Evolutionary conservation across 2,329 filamentous ascomycete genomes (phyloP), one percentile per base, ranked within the genome.

Genomic region (Xylaria sp.): DNA sequence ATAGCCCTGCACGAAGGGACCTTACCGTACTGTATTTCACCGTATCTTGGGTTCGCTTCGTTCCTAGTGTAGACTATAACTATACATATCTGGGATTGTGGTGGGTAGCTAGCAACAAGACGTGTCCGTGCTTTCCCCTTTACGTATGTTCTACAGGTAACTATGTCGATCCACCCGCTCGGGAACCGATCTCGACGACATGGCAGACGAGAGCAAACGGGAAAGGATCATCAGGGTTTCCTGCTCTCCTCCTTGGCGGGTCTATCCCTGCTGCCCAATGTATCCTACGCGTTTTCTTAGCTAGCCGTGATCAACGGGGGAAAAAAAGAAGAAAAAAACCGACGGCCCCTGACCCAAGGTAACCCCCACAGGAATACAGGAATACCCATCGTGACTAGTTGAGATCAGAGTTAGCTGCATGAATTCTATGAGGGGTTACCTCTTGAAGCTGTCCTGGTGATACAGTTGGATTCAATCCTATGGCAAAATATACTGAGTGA

Each of bases 211-310:
- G 44, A 56, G 38, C 44, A 63, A 49, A 46, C n/a, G 3, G 59
- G 59, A 46, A 67, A 67, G n/a, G 59, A 59, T 67, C 53, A 48
- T 23, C 59, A 53, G 53, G 17, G 53, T 23, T 46, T 17, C 36
- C n/a, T 15, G 2, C 28, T n/a, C 23, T 20, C 31, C 42, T 36
- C 31, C 48, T 54, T 61, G 48, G 46, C 59, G 6, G 26, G 33
- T 23, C 20, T 36, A n/a, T 48, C 26, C 31, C 33, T 17, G 7
- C 26, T 23, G 38, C 20, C n/a, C 33, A 3, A 38, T 31, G 36
- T 17, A 40, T 40, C 20, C 33, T 20, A 40, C 33, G 15, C 11
- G 13, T 57, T 36, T 57, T 51, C 23, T 31, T 28, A 51, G 26
- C 48, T 17, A 31, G 48, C 48, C 26, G 26, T 6, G 26, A 2